Evolutionary conservation across 2,329 filamentous ascomycete species (phyloP).

Genomic region (Hypoxylon sp.): DNA sequence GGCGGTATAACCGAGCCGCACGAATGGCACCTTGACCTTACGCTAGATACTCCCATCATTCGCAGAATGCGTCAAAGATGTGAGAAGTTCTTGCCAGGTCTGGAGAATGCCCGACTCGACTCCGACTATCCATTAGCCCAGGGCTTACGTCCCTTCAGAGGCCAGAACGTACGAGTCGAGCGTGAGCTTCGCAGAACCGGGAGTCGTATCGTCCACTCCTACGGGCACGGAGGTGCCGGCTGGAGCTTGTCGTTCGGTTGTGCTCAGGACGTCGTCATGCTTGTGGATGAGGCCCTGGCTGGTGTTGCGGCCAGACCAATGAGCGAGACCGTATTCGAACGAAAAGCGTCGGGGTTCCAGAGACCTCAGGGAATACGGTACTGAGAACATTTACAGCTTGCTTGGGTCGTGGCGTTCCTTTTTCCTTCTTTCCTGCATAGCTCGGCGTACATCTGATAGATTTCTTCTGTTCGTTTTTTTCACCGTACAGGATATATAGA

Average conservation of each 20-base stretch:
- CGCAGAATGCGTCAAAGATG: slow-evolving; percentile 53
- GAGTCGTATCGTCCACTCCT: slow-evolving; percentile 53
- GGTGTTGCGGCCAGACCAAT: slow-evolving; percentile 43
- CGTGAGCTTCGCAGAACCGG: slow-evolving; percentile 47
- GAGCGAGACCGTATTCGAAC: slow-evolving; percentile 38
- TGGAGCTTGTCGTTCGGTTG: slow-evolving; percentile 54
- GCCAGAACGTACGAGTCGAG: slow-evolving; percentile 53
- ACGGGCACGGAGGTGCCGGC: slow-evolving; percentile 55
- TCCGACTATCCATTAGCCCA: slow-evolving; percentile 53
- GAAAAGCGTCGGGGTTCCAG: slow-evolving; percentile 35
- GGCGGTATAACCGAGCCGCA: slow-evolving; percentile 50
- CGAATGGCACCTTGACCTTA: slow-evolving; percentile 49
- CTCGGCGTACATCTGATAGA: slow-evolving; percentile 19
- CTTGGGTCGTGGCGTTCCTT: slow-evolving; percentile 1
- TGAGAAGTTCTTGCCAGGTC: slow-evolving; percentile 51
- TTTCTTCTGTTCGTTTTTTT: slow-evolving; percentile 4
- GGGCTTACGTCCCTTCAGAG: slow-evolving; percentile 52
- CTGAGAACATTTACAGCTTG: neutral
- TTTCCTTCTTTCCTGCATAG: slow-evolving; percentile 1
- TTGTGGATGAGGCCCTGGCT: slow-evolving; percentile 49
- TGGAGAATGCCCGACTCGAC: slow-evolving; percentile 52
- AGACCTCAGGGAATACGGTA: slow-evolving; percentile 12
- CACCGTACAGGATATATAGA: neutral
- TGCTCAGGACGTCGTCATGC: slow-evolving; percentile 46
- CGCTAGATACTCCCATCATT: slow-evolving; percentile 50